A percentile compares a stretch with the other conserved stretches of the same genome.
Evolutionary conservation across 2,329 filamentous ascomycete genomes (phyloP).

Genomic region (Sporothrix mexicana): DNA sequence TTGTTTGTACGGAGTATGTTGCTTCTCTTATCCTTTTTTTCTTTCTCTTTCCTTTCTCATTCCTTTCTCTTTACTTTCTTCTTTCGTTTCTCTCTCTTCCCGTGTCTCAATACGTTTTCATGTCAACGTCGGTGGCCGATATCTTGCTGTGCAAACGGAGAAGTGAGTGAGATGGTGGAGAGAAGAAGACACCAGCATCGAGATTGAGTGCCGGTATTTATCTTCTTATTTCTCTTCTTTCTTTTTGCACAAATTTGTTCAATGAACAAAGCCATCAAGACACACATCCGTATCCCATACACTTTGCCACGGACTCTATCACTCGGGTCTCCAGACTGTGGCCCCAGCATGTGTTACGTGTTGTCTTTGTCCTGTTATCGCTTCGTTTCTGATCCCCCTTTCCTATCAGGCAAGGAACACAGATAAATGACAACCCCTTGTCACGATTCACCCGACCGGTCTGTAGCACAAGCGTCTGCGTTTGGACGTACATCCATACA

Average conservation of each 20-base stretch:
- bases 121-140: not conserved
- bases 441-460: conserved; percentile 24
- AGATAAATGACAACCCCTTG: not conserved
- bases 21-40: not conserved
- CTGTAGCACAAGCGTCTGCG: conserved; percentile 4
- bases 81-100: not conserved
- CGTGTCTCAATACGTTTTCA: not conserved
- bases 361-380: not conserved
- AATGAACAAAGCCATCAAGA: no score
- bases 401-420: not conserved
- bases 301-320: not conserved
- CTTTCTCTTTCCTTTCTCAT: not conserved
- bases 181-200: no score
- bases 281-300: no score
- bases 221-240: no score
- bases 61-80: not conserved
- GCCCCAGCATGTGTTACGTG: conserved; percentile 18
- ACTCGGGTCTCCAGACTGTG: conserved; percentile 8
- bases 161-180: not conserved
- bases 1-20: no score
- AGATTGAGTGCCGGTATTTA: no score
- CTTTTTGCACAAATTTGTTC: no score
- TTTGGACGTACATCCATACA: no score
- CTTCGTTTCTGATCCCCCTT: not conserved
- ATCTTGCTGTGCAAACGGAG: not conserved